Evolutionary conservation across 169 alveolate genomes (phyloP).

Genomic region (Perkinsus chesapeaki): DNA sequence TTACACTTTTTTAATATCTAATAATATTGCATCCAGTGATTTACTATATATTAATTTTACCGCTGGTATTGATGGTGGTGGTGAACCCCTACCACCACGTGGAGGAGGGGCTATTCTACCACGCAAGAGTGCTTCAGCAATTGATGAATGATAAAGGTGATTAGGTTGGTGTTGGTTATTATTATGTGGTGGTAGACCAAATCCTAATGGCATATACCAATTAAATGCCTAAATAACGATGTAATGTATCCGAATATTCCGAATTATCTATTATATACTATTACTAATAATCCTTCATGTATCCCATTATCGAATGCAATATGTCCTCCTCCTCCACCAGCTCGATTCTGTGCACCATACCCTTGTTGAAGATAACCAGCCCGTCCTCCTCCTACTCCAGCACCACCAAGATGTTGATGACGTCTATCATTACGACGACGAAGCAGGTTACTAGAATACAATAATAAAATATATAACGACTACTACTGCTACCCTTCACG

Average conservation of each 20-base stretch:
- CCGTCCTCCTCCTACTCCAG: background rate
- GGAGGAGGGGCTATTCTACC: background rate
- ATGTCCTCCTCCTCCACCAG: background rate
- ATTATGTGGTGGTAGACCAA: background rate
- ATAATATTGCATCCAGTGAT: background rate
- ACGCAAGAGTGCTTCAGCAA: background rate
- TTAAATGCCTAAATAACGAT: background rate
- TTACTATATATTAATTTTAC: too few species aligned
- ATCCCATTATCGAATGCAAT: background rate
- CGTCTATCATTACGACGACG: background rate
- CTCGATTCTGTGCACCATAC: background rate
- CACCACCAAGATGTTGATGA: background rate
- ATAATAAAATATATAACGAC: background rate
- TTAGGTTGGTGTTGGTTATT: too few species aligned
- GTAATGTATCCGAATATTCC: too few species aligned
- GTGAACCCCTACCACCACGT: background rate
- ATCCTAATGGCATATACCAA: background rate
- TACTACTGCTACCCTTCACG: background rate
- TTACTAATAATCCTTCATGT: background rate
- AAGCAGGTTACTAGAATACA: background rate
- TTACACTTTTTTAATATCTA: background rate
- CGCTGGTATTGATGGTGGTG: background rate
- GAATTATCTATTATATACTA: background rate
- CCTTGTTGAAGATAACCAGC: background rate
- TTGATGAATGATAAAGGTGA: background rate